A percentile compares a stretch with the other conserved stretches of the same genome.
These are phyloP conservation scores for Tulasnella sp. DNA, from an alignment of 768 basidiomycete species.

Conservation along the genomic window DNA sequence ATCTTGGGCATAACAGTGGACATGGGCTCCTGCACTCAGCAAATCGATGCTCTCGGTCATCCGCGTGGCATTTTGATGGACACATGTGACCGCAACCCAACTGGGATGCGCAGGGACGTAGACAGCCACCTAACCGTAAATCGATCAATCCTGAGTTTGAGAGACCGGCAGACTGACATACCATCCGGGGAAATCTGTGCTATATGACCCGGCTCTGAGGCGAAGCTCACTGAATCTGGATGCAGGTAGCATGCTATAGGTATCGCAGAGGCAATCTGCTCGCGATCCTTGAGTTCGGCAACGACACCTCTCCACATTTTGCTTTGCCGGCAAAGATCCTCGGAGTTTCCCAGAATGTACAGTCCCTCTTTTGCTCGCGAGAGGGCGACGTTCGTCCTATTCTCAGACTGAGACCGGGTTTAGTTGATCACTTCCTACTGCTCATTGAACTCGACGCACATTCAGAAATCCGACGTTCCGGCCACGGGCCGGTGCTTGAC, in stretches of 20 bases:
- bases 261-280: slow-evolving; percentile 39
- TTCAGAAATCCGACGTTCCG: slow-evolving; percentile 59
- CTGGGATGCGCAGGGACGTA: slow-evolving; percentile 40
- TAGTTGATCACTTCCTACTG: neutral
- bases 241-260: slow-evolving; percentile 51
- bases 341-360: slow-evolving; percentile 58
- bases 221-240: slow-evolving; percentile 25
- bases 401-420: slow-evolving; percentile 33
- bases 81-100: slow-evolving; percentile 55
- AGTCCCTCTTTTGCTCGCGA: slow-evolving; percentile 66
- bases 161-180: slow-evolving; percentile 18
- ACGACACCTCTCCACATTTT: slow-evolving; percentile 48
- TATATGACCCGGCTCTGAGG: slow-evolving; percentile 43
- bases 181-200: slow-evolving; percentile 45
- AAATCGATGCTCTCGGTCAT: slow-evolving; percentile 41
- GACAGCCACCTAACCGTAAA: slow-evolving; percentile 42
- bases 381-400: slow-evolving; percentile 52
- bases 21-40: slow-evolving; percentile 40
- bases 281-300: slow-evolving; percentile 40
- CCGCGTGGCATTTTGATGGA: slow-evolving; percentile 54
- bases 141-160: neutral
- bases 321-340: slow-evolving; percentile 22
- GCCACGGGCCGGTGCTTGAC: slow-evolving; percentile 21
- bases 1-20: slow-evolving; percentile 38
- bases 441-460: slow-evolving; percentile 28